phyloP scores from a whole-genome alignment of 169 alveolate species.

The Plasmodium vinckei region DNA sequence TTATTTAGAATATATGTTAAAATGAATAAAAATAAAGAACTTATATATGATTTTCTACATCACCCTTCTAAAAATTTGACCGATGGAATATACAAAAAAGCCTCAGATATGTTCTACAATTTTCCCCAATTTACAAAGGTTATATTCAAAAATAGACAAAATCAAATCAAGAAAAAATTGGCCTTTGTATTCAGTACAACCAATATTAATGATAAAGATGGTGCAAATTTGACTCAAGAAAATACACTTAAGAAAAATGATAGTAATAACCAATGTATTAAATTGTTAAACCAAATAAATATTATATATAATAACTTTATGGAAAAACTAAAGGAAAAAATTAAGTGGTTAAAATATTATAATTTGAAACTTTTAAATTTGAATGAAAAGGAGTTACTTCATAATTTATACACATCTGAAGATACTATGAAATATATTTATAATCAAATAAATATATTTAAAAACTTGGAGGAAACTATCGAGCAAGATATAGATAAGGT shows the following conservation, averaged over 20 bases:
- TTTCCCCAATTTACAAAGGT: slow-evolving; percentile 43
- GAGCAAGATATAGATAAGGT: slow-evolving; percentile 74
- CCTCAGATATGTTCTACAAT: slow-evolving; percentile 59
- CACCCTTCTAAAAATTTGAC: slow-evolving; percentile 73
- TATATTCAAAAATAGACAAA: slow-evolving; percentile 74
- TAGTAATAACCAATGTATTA: slow-evolving; percentile 46
- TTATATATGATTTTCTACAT: slow-evolving; percentile 54
- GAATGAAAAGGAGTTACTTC: slow-evolving; percentile 34
- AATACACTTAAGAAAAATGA: slow-evolving; percentile 56
- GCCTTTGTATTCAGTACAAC: slow-evolving; percentile 57
- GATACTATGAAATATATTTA: slow-evolving; percentile 68
- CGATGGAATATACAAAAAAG: slow-evolving; percentile 69
- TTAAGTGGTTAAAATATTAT: slow-evolving; percentile 67
- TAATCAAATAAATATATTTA: slow-evolving; percentile 39
- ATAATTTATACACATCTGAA: slow-evolving; percentile 47
- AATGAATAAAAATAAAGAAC: slow-evolving; percentile 44
- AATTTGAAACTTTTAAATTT: slow-evolving; percentile 49
- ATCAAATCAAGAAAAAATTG: slow-evolving; percentile 53
- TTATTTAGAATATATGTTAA: slow-evolving; percentile 65
- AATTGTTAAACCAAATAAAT: slow-evolving; percentile 66
- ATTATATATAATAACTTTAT: slow-evolving; percentile 57
- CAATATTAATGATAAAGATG: slow-evolving; percentile 43
- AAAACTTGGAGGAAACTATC: slow-evolving; percentile 63
- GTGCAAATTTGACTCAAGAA: slow-evolving; percentile 17
- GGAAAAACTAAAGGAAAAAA: slow-evolving; percentile 75